Percentiles rank a stretch among this genome's conserved stretches.
Evolutionary conservation across 208 protist genomes (phyloP).

Genomic region (Acanthamoeba divionensis): DNA sequence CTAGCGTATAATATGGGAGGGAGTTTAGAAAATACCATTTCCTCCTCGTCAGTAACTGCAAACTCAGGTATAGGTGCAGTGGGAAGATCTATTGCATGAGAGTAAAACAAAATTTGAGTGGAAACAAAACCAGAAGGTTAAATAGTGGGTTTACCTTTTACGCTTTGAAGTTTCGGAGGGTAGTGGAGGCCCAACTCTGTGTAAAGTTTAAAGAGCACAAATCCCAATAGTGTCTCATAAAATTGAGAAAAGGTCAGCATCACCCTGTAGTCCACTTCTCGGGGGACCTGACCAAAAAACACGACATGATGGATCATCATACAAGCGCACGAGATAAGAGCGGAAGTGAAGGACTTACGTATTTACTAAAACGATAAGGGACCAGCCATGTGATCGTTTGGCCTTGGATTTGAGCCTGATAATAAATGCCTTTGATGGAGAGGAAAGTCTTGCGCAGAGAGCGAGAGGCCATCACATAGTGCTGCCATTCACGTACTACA

Average conservation of each 20-base stretch:
- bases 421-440: slow-evolving; percentile 98
- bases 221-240: slow-evolving; percentile 93
- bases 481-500: slow-evolving; percentile 62
- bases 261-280: slow-evolving; percentile 93
- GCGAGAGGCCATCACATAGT: slow-evolving; percentile 85
- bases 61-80: neutral
- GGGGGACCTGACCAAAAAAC: slow-evolving; percentile 68
- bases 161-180: too few species aligned
- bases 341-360: slow-evolving; percentile 24
- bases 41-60: neutral
- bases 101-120: neutral
- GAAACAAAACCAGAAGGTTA: neutral
- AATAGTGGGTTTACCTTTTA: neutral
- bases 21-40: neutral
- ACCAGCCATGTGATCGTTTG: slow-evolving; percentile 95
- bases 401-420: slow-evolving; percentile 93
- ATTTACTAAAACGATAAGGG: slow-evolving; percentile 95
- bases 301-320: neutral
- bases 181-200: neutral
- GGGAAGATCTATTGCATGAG: neutral
- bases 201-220: slow-evolving; percentile 97
- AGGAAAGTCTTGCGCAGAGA: slow-evolving; percentile 94
- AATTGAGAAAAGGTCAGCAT: slow-evolving; percentile 96
- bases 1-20: too few species aligned
- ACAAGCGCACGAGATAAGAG: neutral